Evolutionary conservation across 2,329 filamentous ascomycete species (phyloP), one percentile per base, ranked within the genome.

Genomic region (Neobulgaria alba): DNA sequence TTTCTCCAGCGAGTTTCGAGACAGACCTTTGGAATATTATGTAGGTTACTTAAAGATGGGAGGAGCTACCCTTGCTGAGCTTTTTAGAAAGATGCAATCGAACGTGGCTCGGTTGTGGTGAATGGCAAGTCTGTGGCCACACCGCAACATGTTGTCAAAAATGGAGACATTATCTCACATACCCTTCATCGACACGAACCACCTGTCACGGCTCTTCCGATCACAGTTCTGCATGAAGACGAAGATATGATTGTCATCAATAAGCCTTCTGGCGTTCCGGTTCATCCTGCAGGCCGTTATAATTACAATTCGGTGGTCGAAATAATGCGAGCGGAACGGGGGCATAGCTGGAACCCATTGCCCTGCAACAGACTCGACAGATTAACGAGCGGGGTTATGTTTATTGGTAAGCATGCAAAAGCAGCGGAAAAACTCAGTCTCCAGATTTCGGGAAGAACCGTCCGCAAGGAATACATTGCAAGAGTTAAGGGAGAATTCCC

Each of bases 371-470:
- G 92, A n/a, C 75, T 98, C 19, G 92, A 98, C 60, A 73, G 92
- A 38, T 67, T 98, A 54, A 98, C 92, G 0, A 95, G 87, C 54
- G 92, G 92, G 36, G 85, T 98, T 59, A 96, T 98, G 90, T 98
- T 98, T 62, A 80, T 98, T 53, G 92, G 83, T 19, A 98, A 98
- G 65, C 79, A 85, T 48, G 72, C 80, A 29, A 76, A 79, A 55
- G 85, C 85, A 0, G 90, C 92, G 0, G 86, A 90, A 49, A 70
- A 71, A 21, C 73, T 98, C 51, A 79, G 81, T 40, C 66, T 72
- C 31, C 84, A 95, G 61, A 85, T 98, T 43, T 75, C 79, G 51
- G 75, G 74, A 4, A 75, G 92, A 26, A 90, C 82, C 0, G 85
- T 98, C 29, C 80, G 87, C 53, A 98, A 98, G 61, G 92, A 98